Evolutionary conservation across 495 filamentous ascomycete genomes (phyloP), one percentile per base, ranked within the genome.

Genomic region (Podospora didyma): DNA sequence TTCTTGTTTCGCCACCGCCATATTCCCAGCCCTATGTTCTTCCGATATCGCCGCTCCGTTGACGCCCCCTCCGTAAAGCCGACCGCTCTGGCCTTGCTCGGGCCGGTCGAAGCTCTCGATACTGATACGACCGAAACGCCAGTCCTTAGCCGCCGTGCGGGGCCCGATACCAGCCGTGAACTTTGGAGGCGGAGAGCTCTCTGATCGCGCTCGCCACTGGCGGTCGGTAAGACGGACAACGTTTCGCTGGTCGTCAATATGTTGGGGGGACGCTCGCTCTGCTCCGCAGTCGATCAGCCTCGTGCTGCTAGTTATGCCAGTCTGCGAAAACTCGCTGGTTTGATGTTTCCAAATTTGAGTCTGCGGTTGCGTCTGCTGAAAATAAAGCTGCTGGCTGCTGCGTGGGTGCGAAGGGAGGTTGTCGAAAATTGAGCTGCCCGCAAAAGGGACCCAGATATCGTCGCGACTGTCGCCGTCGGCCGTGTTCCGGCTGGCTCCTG

Each of bases 261-360:
- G 17, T n/a, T 46, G 11, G 42, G 63, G 51, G 23, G 49, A 63
- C 4, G 70, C 69, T 48, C 72, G 65, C 41, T 62, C 61, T 20
- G 71, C 58, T 7, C 76, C 76, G 60, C 76, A 77, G 52, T 79
- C 76, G 50, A 79, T 75, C 2, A 78, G 67, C 44, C 55, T 64
- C 23, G 57, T 48, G 4, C n/a, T 16, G 11, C 37, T 20, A 19
- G 23, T 45, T 17, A 37, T 2, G 3, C 17, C 17, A 21, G 24
- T 3, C 3, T 31, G 26, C 9, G 26, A 31, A 31, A 31, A 31
- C 57, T 42, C 1, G 39, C 39, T 14, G 14, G 12, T 14, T 14
- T 42, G 39, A 7, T 7, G 39, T 2, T 17, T 7, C 39, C 14
- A 42, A 14, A 42, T 4, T 5, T 12, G 39, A 12, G 39, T 10